These are phyloP conservation scores for Sphagnurus paluster DNA, from an alignment of 1,284 basidiomycete genomes.

Conservation along the genomic window DNA sequence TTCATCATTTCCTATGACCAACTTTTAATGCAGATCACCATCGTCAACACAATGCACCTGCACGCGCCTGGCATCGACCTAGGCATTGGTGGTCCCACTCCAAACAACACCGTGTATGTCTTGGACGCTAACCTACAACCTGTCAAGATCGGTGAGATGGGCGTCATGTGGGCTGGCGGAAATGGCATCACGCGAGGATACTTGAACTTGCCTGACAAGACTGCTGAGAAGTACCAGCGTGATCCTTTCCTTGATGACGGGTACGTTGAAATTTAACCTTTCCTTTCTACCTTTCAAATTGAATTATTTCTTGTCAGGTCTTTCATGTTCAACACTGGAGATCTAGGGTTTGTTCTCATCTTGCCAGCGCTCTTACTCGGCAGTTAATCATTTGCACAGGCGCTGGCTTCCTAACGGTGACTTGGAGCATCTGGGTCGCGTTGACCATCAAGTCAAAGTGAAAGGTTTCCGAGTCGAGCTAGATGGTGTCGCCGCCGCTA, in stretches of 20 bases:
- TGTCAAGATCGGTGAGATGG: constrained; percentile 50
- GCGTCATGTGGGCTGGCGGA: constrained; percentile 63
- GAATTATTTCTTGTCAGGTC: constrained; percentile 34
- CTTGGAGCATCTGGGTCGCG: constrained; percentile 44
- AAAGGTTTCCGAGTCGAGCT: constrained; percentile 15
- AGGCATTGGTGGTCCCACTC: constrained; percentile 54
- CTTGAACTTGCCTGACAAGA: constrained; percentile 54
- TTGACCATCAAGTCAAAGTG: constrained; percentile 15
- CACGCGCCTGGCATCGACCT: constrained; percentile 43
- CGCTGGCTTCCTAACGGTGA: constrained; percentile 53
- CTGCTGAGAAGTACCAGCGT: constrained; percentile 46
- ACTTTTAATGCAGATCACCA: constrained; percentile 50
- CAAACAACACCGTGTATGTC: constrained; percentile 60
- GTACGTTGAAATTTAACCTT: constrained; percentile 60
- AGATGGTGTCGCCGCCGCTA: constrained; percentile 12
- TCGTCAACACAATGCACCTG: constrained; percentile 57
- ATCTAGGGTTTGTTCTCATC: constrained; percentile 42
- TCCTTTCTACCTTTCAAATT: neutral
- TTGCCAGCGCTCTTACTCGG: no score
- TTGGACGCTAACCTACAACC: constrained; percentile 51
- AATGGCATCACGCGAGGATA: constrained; percentile 55
- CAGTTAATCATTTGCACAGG: constrained; percentile 18
- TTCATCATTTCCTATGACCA: neutral
- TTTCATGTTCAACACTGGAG: constrained; percentile 62
- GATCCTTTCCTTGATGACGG: constrained; percentile 55